Evolutionary conservation across 192 early-diverging fungal genomes (phyloP), one percentile per base, ranked within the genome.

Genomic region (Backusella sp.): DNA sequence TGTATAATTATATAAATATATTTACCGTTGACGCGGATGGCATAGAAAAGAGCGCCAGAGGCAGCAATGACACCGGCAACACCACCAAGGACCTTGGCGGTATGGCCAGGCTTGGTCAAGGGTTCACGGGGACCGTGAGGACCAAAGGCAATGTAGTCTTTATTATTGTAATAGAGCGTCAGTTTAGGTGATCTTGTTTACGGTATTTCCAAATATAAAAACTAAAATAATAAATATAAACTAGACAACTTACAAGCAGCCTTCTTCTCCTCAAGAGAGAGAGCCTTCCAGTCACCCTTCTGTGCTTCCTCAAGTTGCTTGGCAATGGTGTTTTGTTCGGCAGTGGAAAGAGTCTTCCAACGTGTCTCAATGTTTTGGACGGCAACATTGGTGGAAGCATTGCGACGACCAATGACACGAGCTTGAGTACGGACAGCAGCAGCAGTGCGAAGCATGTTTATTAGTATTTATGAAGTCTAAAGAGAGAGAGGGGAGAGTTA

Each of bases 211-310:
- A 41, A 49, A 0, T 32, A 49, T 14, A 23, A 11, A 44, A 32
- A 35, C 44, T 49, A 68, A 62, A 39, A 53, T n/a, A 41, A 36
- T 46, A n/a, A n/a, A 35, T 21, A 52, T 12, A 62, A 17, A 46
- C 1, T 35, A 15, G 36, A n/a, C 0, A 65, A 78, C 85, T 70
- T 85, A 95, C 94, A 81, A 17, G 80, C 92, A 78, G 98, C 94
- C 80, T 94, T 92, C 93, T 99, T 99, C 86, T 99, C 90, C 69
- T 98, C 97, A 79, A 93, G 76, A 66, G 96, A 84, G 77, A 99
- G 83, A 76, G 90, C 88, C 87, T 94, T 94, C 98, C 98, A 99
- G 89, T 99, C 96, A 62, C 89, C 93, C 89, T 96, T 96, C 89
- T 98, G 95, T 76, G 86, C 87, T 82, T 93, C 93, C 75, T 88